These are phyloP conservation scores for Colletotrichum sansevieriae DNA, from an alignment of 2,329 filamentous ascomycete genomes.

Conservation along the genomic window DNA sequence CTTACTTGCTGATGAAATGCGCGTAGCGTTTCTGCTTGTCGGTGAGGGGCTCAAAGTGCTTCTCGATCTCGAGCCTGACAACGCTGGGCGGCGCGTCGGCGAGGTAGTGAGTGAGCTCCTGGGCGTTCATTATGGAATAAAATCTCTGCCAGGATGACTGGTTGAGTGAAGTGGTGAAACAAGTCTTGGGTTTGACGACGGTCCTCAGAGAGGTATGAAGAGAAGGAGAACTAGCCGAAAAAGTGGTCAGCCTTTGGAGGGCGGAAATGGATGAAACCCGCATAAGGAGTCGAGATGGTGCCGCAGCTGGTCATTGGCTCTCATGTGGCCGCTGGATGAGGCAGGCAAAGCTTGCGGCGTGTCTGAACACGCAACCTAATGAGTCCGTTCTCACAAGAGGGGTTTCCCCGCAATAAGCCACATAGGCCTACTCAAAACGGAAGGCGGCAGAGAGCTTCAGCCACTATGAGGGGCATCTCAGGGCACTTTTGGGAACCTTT, in stretches of 20 bases:
- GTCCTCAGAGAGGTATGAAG: constrained; percentile 28
- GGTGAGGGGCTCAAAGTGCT: constrained; percentile 85
- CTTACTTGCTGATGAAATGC: constrained; percentile 86
- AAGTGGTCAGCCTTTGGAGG: constrained; percentile 52
- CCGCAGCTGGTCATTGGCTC: constrained; percentile 38
- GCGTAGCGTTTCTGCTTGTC: constrained; percentile 90
- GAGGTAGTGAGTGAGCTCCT: constrained; percentile 81
- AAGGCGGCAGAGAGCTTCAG: constrained; percentile 21
- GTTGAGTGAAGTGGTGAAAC: constrained; percentile 18
- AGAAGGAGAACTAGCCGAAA: constrained; percentile 33
- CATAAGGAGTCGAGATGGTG: constrained; percentile 41
- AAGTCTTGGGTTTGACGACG: constrained; percentile 20
- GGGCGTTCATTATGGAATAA: constrained; percentile 65
- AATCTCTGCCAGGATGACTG: constrained; percentile 42
- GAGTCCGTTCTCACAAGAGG: neutral
- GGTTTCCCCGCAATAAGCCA: constrained; percentile 3
- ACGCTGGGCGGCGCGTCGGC: constrained; percentile 92
- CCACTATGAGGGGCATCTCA: constrained; percentile 37
- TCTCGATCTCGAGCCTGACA: constrained; percentile 89
- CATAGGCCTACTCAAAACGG: constrained; percentile 1
- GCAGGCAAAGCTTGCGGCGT: constrained; percentile 20
- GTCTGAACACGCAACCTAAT: constrained; percentile 2
- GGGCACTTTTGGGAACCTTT: constrained; percentile 36
- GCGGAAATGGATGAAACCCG: constrained; percentile 51
- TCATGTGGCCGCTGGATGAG: constrained; percentile 35